These are phyloP conservation scores for Paxillus ammoniavirescens DNA, from an alignment of 768 basidiomycete species.

Conservation along the genomic window DNA sequence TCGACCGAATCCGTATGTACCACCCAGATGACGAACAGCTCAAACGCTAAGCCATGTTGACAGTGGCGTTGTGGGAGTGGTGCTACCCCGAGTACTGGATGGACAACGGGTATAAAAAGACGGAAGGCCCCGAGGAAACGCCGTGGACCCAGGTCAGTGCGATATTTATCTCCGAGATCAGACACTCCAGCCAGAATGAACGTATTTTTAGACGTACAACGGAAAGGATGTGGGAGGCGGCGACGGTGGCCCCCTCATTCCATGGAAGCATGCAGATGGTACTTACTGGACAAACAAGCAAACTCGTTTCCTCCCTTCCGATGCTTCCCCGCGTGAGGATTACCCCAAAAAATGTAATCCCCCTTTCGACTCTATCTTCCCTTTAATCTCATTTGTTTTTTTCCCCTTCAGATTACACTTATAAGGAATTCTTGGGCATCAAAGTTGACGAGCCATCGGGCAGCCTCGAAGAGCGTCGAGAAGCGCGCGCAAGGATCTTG, in stretches of 20 bases:
- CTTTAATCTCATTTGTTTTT: background rate
- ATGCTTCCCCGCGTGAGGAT: conserved; percentile 9
- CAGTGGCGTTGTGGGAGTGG: conserved; percentile 32
- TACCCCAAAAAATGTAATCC: conserved; percentile 14
- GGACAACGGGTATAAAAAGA: conserved; percentile 17
- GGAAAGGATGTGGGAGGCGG: conserved; percentile 16
- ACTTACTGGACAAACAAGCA: conserved; percentile 24
- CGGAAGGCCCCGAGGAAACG: background rate
- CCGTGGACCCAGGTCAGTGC: conserved; percentile 23
- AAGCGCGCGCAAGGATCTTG: conserved; percentile 20
- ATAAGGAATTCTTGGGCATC: conserved; percentile 22
- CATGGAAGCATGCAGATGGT: conserved; percentile 22
- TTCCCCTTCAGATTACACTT: conserved; percentile 23
- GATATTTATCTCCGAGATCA: background rate
- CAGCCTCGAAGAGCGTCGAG: conserved; percentile 11
- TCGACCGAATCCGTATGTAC: conserved; percentile 23
- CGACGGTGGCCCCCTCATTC: conserved; percentile 15
- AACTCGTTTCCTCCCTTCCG: conserved; percentile 19
- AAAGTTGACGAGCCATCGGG: conserved; percentile 22
- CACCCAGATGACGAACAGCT: too few species aligned
- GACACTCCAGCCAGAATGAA: conserved; percentile 16
- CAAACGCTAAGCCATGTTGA: background rate
- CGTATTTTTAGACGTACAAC: conserved; percentile 22
- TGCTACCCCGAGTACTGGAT: conserved; percentile 30
- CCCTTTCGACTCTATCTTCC: background rate